Percentiles rank a stretch among this genome's conserved stretches.
phyloP scores from a whole-genome alignment of 2,329 filamentous ascomycete genomes.

The Acrodontium crateriforme region DNA sequence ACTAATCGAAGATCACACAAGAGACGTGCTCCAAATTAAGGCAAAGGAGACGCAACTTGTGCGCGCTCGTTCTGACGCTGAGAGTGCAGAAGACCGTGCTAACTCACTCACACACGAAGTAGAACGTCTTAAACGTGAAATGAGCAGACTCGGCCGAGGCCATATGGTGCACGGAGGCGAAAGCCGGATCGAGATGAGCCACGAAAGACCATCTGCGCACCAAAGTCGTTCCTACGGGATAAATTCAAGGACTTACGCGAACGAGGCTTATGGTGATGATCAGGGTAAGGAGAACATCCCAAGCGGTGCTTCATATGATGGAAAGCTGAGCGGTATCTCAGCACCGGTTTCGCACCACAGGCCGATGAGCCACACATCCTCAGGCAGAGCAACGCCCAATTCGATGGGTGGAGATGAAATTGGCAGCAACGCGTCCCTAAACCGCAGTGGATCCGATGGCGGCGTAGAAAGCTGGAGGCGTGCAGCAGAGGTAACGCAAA shows the following conservation, averaged over 20 bases:
- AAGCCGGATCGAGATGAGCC: background rate
- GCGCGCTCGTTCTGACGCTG: slow-evolving; percentile 75
- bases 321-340: slow-evolving; percentile 12
- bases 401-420: slow-evolving; percentile 4
- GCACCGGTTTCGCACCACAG: too few species aligned
- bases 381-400: slow-evolving; percentile 35
- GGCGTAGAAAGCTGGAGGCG: slow-evolving; percentile 95
- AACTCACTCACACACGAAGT: slow-evolving; percentile 77
- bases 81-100: slow-evolving; percentile 74
- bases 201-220: background rate
- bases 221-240: too few species aligned
- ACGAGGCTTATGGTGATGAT: slow-evolving; percentile 6
- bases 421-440: slow-evolving; percentile 2
- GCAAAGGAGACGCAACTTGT: slow-evolving; percentile 97
- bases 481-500: slow-evolving; percentile 93
- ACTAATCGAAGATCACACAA: slow-evolving; percentile 91
- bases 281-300: slow-evolving; percentile 37
- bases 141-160: slow-evolving; percentile 40
- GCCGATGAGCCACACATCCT: slow-evolving; percentile 12
- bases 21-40: slow-evolving; percentile 91
- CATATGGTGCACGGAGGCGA: slow-evolving; percentile 2
- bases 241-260: too few species aligned
- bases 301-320: slow-evolving; percentile 5
- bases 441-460: slow-evolving; percentile 31
- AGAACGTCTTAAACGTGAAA: slow-evolving; percentile 82